Base-by-base conservation (phyloP, 805 yeast species). In the Yueomyces sinensis region DNA sequence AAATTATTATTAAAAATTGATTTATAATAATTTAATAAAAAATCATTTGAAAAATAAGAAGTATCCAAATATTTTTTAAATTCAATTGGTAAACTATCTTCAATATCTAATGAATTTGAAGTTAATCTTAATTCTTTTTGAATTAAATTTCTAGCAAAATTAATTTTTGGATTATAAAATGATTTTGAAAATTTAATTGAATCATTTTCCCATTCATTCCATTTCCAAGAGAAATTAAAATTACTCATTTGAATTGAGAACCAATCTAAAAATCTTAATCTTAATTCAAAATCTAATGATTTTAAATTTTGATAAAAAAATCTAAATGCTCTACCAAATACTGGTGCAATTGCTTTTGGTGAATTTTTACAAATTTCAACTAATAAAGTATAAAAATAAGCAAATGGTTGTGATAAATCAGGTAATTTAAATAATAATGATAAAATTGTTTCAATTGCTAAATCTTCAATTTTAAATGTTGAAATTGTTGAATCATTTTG, bases 151-250 rank as follows among this genome's bases (percentile, higher is more conserved):
- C 68, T 73, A 39, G 89, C 74, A 44, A 89, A 79, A 31, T 69
- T 71, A 41, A 72, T 66, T 44, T 73, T 74, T 11, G 96, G 95
- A 50, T 82, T 87, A 47, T 71, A 74, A 13, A 50, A 47, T 20
- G 66, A 60, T 24, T 61, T 54, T 25, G 68, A 61, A 32, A 63
- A 66, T 31, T 53, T 55, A n/a, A 52, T 46, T 0, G 77, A 66
- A 46, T 76, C 82, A 3, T 56, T 59, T 19, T 68, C 72, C 98
- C 98, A 91, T 56, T 87, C 97, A 42, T 72, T 74, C 98, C 98
- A 91, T 52, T 86, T 84, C 99, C 99, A 91, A 27, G 87, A 82
- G 59, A 83, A 91, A 37, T 81, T 86, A 56, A 89, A 91, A 53
- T 89, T 91, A 48, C 94, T 81, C 54, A 91, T 72, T 58, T 91